Evolutionary conservation across 2,329 filamentous ascomycete genomes (phyloP).

Genomic region (Aspergillus brunneoviolaceus): DNA sequence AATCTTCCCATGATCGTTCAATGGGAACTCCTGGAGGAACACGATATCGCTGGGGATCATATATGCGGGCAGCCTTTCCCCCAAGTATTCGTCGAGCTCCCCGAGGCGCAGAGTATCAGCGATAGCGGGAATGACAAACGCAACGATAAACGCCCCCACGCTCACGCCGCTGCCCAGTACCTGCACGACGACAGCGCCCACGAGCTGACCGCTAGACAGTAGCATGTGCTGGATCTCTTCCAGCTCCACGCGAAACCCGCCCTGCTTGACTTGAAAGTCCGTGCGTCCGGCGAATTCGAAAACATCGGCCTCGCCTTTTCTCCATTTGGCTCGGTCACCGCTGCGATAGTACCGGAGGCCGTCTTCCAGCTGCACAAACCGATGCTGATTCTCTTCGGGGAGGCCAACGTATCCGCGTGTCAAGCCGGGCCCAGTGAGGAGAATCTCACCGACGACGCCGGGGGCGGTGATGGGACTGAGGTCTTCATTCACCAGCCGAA

Average conservation of each 20-base stretch:
- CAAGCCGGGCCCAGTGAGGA: slow-evolving; percentile 70
- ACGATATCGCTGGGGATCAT: slow-evolving; percentile 69
- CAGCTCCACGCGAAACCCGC: slow-evolving; percentile 85
- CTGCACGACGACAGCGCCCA: slow-evolving; percentile 1
- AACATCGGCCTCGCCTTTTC: slow-evolving; percentile 56
- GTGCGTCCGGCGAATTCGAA: slow-evolving; percentile 70
- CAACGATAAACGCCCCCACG: slow-evolving; percentile 5
- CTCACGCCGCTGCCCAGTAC: background rate
- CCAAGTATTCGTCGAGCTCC: slow-evolving; percentile 63
- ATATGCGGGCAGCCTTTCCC: slow-evolving; percentile 66
- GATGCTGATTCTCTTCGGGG: slow-evolving; percentile 60
- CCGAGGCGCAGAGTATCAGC: slow-evolving; percentile 36
- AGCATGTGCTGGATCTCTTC: slow-evolving; percentile 80
- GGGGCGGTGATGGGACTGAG: background rate
- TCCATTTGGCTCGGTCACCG: slow-evolving; percentile 72
- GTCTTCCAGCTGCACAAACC: slow-evolving; percentile 63
- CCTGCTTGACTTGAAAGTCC: slow-evolving; percentile 84
- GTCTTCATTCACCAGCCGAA: slow-evolving; percentile 10
- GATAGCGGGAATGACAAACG: slow-evolving; percentile 9
- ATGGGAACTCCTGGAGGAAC: slow-evolving; percentile 62
- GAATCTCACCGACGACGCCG: slow-evolving; percentile 77
- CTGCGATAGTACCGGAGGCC: slow-evolving; percentile 70
- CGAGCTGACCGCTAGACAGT: background rate
- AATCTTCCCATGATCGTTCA: slow-evolving; percentile 73
- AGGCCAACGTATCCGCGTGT: slow-evolving; percentile 68